Base-by-base conservation (phyloP, 345 rosid genomes). In the Boechera divaricarpa region DNA sequence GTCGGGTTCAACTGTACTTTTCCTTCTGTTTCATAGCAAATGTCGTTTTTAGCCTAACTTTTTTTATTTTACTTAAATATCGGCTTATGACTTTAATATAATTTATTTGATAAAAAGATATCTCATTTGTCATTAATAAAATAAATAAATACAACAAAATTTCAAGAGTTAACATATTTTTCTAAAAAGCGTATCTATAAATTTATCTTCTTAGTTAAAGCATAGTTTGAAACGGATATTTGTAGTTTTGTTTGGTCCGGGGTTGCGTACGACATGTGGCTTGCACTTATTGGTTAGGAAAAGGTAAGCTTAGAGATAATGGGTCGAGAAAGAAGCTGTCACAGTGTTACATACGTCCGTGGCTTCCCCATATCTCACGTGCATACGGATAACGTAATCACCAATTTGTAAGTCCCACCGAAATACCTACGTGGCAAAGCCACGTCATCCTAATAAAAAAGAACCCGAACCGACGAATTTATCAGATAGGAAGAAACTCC, bases 311-410 rank as follows among this genome's bases (percentile, higher is more conserved):
- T 79, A 7, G 39, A 21, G 76, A 70, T 77, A 53, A 35, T 63
- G 67, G 80, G 76, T 69, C 49, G 63, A 62, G 58, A 74, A 24
- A 65, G 31, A 65, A 44, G 57, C 80, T 69, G 66, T 77, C 70
- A 56, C 66, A 54, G 64, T 24, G 58, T 56, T 36, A 70, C 67
- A 76, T 42, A 69, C 79, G 67, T 68, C 41, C 81, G 64, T 68
- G 55, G 77, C 61, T 72, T 75, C 69, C 66, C 74, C 62, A 42
- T 54, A 68, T 55, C 63, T 84, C 90, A 87, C 89, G 84, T 80
- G 87, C 83, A 11, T 73, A 15, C 32, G 83, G 88, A 85, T 85
- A 85, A 86, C 86, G 79, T 76, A 52, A 64, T 70, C 80, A 63
- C 67, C 32, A 55, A 26, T 60, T 4, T 10, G 54, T 41, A 83